phyloP scores from a whole-genome alignment of 306 rosid genomes.

The Pyrus bretschneideri region DNA sequence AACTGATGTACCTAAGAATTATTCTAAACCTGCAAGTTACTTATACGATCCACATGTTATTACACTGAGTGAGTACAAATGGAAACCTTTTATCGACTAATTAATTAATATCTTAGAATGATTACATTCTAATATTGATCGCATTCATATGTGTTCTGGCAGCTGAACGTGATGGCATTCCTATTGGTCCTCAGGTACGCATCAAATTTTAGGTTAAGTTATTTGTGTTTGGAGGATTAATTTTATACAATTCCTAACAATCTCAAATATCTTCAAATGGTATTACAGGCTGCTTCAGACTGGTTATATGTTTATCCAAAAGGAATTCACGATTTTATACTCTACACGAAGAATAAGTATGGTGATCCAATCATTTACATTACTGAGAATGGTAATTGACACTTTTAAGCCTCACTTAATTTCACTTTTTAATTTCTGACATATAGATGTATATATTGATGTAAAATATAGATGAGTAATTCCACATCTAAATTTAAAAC shows the following conservation, averaged over 20 bases:
- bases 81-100: background rate
- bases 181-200: background rate
- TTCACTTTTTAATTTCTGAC: background rate
- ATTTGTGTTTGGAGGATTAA: too few relatives aligned
- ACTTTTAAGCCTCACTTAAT: background rate
- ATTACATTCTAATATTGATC: constrained; percentile 9
- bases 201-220: background rate
- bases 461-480: too few relatives aligned
- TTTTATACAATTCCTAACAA: background rate
- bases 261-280: background rate
- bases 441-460: too few relatives aligned
- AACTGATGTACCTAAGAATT: constrained; percentile 11
- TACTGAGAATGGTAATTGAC: background rate
- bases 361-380: constrained; percentile 15
- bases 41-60: constrained; percentile 25
- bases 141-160: background rate
- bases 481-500: too few relatives aligned
- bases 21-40: background rate
- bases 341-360: constrained; percentile 14
- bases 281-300: background rate
- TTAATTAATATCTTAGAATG: background rate
- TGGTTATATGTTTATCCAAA: background rate
- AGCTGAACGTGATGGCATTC: background rate
- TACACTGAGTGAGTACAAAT: constrained; percentile 21
- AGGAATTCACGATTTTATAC: constrained; percentile 17